Conservation (phyloP, 2,329 filamentous ascomycete species). For the Beauveria asiatica region DNA sequence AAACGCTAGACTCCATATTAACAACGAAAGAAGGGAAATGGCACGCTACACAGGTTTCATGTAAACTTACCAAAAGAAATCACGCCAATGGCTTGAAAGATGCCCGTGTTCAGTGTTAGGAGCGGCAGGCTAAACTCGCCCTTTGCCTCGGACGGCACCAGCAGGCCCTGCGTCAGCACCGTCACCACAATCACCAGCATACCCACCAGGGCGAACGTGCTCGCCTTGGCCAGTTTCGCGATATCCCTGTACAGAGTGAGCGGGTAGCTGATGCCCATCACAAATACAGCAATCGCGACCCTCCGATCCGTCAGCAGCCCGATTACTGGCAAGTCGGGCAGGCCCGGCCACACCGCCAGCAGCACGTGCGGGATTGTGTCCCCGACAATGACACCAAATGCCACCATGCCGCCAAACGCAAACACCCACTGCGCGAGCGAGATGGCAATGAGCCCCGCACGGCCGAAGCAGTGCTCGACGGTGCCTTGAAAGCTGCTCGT, state of each 20-base stretch:
- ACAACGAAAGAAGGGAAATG: not conserved
- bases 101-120: conserved; percentile 72
- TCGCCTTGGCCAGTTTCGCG: conserved; percentile 95
- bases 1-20: conserved; percentile 37
- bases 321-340: conserved; percentile 65
- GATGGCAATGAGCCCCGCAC: conserved; percentile 80
- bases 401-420: conserved; percentile 97
- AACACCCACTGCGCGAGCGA: conserved; percentile 91
- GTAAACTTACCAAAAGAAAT: conserved; percentile 80
- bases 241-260: conserved; percentile 93
- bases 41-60: not conserved
- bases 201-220: conserved; percentile 82
- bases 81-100: conserved; percentile 94
- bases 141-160: conserved; percentile 61
- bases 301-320: conserved; percentile 74
- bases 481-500: conserved; percentile 92
- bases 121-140: conserved; percentile 63
- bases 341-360: conserved; percentile 67
- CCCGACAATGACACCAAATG: conserved; percentile 94
- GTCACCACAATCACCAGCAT: conserved; percentile 88
- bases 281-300: conserved; percentile 80
- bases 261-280: conserved; percentile 79
- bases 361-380: conserved; percentile 93
- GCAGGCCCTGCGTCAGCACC: conserved; percentile 73
- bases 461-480: conserved; percentile 91